Percentiles rank a stretch among this genome's conserved stretches.
Evolutionary conservation across 306 rosid species (phyloP).

Genomic region (Malus sieversii): DNA sequence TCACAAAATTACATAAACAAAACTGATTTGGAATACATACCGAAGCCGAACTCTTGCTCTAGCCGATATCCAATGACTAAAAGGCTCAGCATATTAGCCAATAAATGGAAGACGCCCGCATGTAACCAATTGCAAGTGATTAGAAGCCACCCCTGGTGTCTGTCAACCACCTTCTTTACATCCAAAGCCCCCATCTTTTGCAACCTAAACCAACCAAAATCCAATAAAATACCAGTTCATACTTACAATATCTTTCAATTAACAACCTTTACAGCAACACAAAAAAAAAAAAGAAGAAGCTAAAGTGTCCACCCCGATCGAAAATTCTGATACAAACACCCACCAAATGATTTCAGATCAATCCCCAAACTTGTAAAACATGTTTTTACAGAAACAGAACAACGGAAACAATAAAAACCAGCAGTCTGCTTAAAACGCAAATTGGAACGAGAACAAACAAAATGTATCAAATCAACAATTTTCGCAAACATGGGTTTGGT

Average conservation of each 20-base stretch:
- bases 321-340: not conserved
- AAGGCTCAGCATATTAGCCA: conserved; percentile 88
- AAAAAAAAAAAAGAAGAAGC: not conserved
- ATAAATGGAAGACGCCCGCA: conserved; percentile 78
- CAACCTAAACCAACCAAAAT: conserved; percentile 42
- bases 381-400: too few species aligned
- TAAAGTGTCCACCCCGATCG: not conserved
- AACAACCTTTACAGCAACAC: not conserved
- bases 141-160: conserved; percentile 89
- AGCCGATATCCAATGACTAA: conserved; percentile 87
- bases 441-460: not conserved
- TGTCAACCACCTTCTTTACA: conserved; percentile 53
- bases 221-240: not conserved
- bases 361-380: not conserved
- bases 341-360: not conserved
- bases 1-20: not conserved
- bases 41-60: conserved; percentile 93
- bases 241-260: not conserved
- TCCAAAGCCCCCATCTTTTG: conserved; percentile 93
- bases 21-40: conserved; percentile 36
- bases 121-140: conserved; percentile 86
- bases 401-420: not conserved
- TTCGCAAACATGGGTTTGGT: too few species aligned
- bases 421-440: not conserved
- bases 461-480: not conserved